Evolutionary conservation across 306 rosid species (phyloP).

Genomic region (Abrus precatorius): DNA sequence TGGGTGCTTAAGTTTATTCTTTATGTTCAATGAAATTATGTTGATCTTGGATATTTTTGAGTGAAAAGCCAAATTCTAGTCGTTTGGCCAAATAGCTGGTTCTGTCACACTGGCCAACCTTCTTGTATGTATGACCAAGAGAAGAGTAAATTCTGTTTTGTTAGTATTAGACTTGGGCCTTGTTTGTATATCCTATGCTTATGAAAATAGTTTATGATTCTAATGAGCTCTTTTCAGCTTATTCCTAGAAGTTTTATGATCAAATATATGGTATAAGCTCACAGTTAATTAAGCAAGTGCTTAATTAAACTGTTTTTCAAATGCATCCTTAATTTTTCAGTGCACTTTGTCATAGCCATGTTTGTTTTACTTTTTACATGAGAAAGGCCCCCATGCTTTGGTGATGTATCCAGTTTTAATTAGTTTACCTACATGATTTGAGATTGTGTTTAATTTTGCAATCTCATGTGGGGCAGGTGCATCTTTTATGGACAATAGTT

Average conservation of each 20-base stretch:
- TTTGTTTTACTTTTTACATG: background rate
- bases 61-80: background rate
- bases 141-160: slow-evolving; percentile 3
- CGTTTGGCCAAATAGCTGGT: background rate
- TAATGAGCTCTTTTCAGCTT: too few species aligned
- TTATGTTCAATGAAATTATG: background rate
- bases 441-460: slow-evolving; percentile 37
- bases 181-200: too few species aligned
- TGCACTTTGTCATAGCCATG: background rate
- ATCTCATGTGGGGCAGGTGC: background rate
- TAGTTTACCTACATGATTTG: slow-evolving; percentile 25
- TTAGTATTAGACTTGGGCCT: background rate
- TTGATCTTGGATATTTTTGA: background rate
- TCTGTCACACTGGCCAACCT: background rate
- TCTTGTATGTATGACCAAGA: slow-evolving; percentile 2
- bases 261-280: too few species aligned
- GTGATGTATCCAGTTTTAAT: slow-evolving; percentile 17
- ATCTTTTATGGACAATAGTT: slow-evolving; percentile 6
- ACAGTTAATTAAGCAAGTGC: too few species aligned
- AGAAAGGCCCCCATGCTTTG: background rate
- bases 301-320: too few species aligned
- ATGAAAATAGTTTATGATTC: too few species aligned
- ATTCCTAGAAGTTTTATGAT: too few species aligned
- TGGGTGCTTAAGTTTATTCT: slow-evolving; percentile 11
- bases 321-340: background rate